Conservation (phyloP, 495 filamentous ascomycete genomes). For the Penicillium angulare region DNA sequence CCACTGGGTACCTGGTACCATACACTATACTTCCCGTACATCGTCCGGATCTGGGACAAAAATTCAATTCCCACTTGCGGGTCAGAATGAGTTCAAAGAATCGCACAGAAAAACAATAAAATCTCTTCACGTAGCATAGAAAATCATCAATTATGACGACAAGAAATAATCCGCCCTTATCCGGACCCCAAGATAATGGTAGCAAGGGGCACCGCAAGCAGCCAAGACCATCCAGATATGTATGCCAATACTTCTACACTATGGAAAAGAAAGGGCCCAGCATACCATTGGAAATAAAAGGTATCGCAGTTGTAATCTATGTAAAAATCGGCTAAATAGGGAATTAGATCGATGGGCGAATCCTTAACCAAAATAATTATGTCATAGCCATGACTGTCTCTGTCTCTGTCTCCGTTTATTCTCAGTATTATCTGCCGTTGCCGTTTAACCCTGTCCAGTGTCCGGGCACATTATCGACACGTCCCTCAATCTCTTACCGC, state of each 20-base stretch:
- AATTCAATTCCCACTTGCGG: neutral
- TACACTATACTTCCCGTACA: neutral
- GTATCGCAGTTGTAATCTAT: neutral
- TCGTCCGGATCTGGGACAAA: neutral
- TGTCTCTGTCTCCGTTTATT: neutral
- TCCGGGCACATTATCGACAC: conserved; percentile 12
- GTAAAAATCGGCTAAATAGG: conserved; percentile 1
- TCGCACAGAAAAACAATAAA: neutral
- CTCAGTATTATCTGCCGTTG: no score
- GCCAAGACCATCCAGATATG: conserved; percentile 14
- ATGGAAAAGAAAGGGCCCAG: neutral
- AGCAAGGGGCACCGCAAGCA: conserved; percentile 24
- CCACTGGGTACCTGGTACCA: neutral
- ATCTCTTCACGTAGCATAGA: neutral
- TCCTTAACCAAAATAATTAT: conserved; percentile 23
- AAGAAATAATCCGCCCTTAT: conserved; percentile 1
- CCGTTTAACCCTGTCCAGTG: neutral
- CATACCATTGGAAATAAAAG: neutral
- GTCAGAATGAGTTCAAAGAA: neutral
- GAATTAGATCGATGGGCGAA: no score
- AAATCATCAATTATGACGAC: neutral
- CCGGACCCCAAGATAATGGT: neutral
- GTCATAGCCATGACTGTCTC: conserved; percentile 7
- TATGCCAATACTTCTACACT: conserved; percentile 11
- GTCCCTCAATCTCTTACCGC: neutral